Percentiles rank a stretch among this genome's conserved stretches.
Conservation (phyloP, 306 rosid species). For the Gleditsia sinensis region DNA sequence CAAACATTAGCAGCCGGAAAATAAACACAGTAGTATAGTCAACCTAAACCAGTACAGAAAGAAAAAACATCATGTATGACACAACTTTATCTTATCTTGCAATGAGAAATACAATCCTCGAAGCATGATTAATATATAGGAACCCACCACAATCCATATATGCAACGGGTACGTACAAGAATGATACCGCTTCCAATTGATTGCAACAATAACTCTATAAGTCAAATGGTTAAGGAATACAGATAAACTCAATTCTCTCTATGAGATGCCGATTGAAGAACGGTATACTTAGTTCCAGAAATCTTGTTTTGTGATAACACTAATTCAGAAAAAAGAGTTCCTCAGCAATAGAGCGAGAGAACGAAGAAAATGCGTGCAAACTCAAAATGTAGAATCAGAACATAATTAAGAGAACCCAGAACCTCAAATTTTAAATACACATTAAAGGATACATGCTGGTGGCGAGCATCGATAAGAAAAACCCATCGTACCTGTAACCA, state of each 20-base stretch:
- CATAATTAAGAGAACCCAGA: constrained; percentile 5
- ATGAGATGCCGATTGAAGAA: background rate
- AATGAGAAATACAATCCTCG: background rate
- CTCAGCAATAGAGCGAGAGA: background rate
- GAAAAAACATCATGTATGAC: background rate
- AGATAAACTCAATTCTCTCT: background rate
- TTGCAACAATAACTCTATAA: constrained; percentile 66
- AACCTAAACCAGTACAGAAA: constrained; percentile 50
- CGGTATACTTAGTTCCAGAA: background rate
- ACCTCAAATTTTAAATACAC: background rate
- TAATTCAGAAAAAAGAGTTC: background rate
- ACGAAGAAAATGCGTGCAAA: background rate
- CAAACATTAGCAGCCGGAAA: constrained; percentile 83
- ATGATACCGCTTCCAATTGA: constrained; percentile 76
- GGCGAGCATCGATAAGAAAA: constrained; percentile 87
- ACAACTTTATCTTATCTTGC: background rate
- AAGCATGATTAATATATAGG: constrained; percentile 1
- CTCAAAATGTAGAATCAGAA: background rate
- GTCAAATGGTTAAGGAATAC: constrained; percentile 39
- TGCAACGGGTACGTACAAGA: constrained; percentile 73
- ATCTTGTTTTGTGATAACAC: background rate
- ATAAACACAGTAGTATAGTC: constrained; percentile 71
- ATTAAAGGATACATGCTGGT: constrained; percentile 76
- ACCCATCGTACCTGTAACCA: constrained; percentile 77
- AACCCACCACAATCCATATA: constrained; percentile 83